phyloP scores from a whole-genome alignment of 2,329 filamentous ascomycete species.

The Cladosporium sphaerospermum region DNA sequence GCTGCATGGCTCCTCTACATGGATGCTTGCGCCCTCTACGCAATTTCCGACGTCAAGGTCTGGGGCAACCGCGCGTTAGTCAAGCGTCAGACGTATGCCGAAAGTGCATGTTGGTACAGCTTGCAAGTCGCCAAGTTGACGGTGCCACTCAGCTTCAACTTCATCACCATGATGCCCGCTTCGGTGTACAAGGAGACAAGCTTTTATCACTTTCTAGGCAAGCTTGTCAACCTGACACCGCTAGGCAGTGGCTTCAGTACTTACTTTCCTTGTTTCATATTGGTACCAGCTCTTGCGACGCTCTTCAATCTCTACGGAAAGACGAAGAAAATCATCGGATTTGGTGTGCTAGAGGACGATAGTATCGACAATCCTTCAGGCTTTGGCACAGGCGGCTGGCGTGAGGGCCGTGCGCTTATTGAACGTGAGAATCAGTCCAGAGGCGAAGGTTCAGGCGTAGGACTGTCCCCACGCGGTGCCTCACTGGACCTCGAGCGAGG shows the following conservation, averaged over 20 bases:
- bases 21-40: slow-evolving; percentile 80
- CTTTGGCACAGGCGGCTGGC: slow-evolving; percentile 78
- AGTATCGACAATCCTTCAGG: slow-evolving; percentile 53
- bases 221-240: slow-evolving; percentile 73
- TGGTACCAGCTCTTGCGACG: slow-evolving; percentile 78
- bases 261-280: slow-evolving; percentile 80
- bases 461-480: slow-evolving; percentile 23
- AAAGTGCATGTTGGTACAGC: slow-evolving; percentile 93
- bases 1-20: slow-evolving; percentile 92
- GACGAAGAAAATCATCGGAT: slow-evolving; percentile 69
- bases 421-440: slow-evolving; percentile 62
- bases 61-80: slow-evolving; percentile 94
- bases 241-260: slow-evolving; percentile 79
- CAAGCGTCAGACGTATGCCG: slow-evolving; percentile 81
- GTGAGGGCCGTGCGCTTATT: slow-evolving; percentile 85
- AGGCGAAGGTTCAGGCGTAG: slow-evolving; percentile 31
- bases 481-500: slow-evolving; percentile 25
- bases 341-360: slow-evolving; percentile 68
- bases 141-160: slow-evolving; percentile 92
- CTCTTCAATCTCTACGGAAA: slow-evolving; percentile 85
- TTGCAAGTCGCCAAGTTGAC: slow-evolving; percentile 88
- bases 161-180: slow-evolving; percentile 75
- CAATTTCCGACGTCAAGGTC: slow-evolving; percentile 89
- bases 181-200: slow-evolving; percentile 68
- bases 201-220: slow-evolving; percentile 82